Base-by-base conservation (phyloP, 371 early-diverging fungal genomes). In the Mucor piriformis region DNA sequence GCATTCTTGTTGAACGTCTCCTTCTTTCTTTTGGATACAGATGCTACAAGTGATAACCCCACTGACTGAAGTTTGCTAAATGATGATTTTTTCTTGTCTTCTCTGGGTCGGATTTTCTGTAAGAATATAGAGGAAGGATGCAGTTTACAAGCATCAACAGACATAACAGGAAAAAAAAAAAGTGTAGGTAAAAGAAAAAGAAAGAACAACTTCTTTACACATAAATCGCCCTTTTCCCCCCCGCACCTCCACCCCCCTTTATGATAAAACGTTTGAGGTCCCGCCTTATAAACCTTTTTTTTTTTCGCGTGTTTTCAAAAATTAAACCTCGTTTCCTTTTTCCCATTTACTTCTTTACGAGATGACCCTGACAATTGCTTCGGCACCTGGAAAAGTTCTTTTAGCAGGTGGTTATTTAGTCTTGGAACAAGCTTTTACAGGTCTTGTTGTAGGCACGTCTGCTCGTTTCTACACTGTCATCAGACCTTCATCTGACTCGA, bases 351-450 rank as follows among this genome's bases (percentile, higher is more conserved):
- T 12, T 12, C 3, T 13, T 46, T 13, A 24, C 16, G 2, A 21
- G 25, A 46, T 46, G 46, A 24, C 46, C 11, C 24, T 38, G 21
- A 72, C 70, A 10, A 56, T 90, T 46, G 87, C 88, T 4, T 93
- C 95, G 16, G 93, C 95, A 2, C 96, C 97, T 2, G 98, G 98
- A 13, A 98, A 98, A 70, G 97, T 96, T 5, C 88, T 98, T 7
- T 46, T 97, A 1, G 77, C 87, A 1, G 98, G 98, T 42, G 98
- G 98, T n/a, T 98, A 98, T 70, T 83, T 97, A 0, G 95, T 98
- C 2, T 82, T 98, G 3, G 95, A 95, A 62, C 87, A 82, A 37
- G 70, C 64, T 10, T 92, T 87, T 73, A 70, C 75, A 8, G 98
- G 97, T 6, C 76, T 94, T 8, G 95, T 96, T 3, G 77, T 95